phyloP scores from a whole-genome alignment of 2,329 filamentous ascomycete genomes.

The Exserohilum turcica region DNA sequence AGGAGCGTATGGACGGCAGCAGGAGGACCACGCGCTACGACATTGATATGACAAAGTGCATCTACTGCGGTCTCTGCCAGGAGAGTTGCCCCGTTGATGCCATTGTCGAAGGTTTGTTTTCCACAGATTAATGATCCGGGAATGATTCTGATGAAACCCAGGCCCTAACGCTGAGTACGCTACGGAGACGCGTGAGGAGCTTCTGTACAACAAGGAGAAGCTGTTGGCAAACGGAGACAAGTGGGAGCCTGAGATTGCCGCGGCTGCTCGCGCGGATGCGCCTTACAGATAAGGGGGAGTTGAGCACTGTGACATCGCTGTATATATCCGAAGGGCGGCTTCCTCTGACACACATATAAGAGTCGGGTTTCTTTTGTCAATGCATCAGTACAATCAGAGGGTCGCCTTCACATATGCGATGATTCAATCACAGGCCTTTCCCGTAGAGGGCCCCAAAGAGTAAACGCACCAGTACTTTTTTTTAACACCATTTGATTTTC shows the following conservation, averaged over 20 bases:
- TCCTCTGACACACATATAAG: constrained; percentile 19
- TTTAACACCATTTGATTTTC: neutral
- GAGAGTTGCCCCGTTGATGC: constrained; percentile 98
- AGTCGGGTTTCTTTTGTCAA: constrained; percentile 33
- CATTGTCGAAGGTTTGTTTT: constrained; percentile 71
- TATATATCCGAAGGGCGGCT: constrained; percentile 39
- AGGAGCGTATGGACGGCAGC: constrained; percentile 95
- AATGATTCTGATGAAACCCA: constrained; percentile 35
- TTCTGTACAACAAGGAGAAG: constrained; percentile 98
- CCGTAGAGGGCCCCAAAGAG: too few species aligned
- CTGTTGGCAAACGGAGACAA: constrained; percentile 72
- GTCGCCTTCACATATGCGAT: neutral
- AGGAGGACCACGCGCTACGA: constrained; percentile 96
- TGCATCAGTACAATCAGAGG: constrained; percentile 8
- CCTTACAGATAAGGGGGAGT: constrained; percentile 62
- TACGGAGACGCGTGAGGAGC: constrained; percentile 83
- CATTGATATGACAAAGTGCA: constrained; percentile 99
- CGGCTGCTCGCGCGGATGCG: constrained; percentile 87
- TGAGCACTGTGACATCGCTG: constrained; percentile 22
- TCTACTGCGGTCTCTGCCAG: constrained; percentile 99
- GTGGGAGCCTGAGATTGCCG: constrained; percentile 97
- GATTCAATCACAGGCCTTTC: neutral
- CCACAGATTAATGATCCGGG: neutral
- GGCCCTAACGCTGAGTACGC: constrained; percentile 76
- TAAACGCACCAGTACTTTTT: neutral